These are phyloP conservation scores for Cladosporium sp. DNA, from an alignment of 2,329 filamentous ascomycete species.

Conservation along the genomic window DNA sequence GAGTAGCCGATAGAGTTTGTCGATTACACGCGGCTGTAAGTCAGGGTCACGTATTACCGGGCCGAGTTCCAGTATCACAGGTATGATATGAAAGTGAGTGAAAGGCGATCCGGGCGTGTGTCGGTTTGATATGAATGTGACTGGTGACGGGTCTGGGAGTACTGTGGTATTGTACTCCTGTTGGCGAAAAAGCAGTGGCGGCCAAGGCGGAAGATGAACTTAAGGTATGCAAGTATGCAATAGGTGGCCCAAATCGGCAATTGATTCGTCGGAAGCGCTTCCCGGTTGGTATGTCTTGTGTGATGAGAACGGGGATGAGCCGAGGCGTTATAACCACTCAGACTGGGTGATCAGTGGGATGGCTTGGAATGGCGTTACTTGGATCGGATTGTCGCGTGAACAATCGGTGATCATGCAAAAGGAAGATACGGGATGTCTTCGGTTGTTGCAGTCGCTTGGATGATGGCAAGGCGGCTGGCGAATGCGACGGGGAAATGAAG, in stretches of 20 bases:
- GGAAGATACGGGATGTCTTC: not conserved
- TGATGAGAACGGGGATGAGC: slow-evolving; percentile 1
- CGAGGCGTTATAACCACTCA: slow-evolving; percentile 8
- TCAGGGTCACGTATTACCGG: slow-evolving; percentile 2
- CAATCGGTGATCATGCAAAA: not conserved
- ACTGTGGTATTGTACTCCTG: not conserved
- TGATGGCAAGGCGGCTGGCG: not conserved
- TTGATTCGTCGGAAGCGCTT: slow-evolving; percentile 11
- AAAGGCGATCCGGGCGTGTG: not conserved
- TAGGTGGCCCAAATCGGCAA: slow-evolving; percentile 3
- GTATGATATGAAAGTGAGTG: not conserved
- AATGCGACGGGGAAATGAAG: slow-evolving; percentile 6
- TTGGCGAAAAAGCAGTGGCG: slow-evolving; percentile 7
- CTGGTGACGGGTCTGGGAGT: slow-evolving; percentile 1
- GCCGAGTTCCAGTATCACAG: not conserved
- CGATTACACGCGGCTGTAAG: too few relatives aligned
- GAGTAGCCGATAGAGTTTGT: slow-evolving; percentile 2
- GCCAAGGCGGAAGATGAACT: slow-evolving; percentile 6
- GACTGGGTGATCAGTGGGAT: too few relatives aligned
- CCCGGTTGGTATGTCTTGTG: not conserved
- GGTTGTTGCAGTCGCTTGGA: not conserved
- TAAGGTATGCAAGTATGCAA: slow-evolving; percentile 7
- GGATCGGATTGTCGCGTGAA: slow-evolving; percentile 4
- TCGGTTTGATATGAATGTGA: not conserved
- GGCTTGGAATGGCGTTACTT: not conserved